Evolutionary conservation across 2,329 filamentous ascomycete species (phyloP).

Genomic region (Fusarium sp.): DNA sequence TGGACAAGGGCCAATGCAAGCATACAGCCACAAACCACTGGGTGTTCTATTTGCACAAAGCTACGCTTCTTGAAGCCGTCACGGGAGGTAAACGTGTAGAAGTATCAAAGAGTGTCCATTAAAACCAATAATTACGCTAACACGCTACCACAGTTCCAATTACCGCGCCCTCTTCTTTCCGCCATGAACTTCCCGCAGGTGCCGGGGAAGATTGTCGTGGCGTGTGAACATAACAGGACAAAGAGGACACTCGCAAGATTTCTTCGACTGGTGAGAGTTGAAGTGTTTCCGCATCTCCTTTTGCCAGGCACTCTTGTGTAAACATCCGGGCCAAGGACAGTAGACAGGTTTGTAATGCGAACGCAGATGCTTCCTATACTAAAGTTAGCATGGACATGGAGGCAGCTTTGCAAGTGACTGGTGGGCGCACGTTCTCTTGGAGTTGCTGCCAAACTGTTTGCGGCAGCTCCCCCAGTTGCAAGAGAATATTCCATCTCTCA

Average conservation of each 20-base stretch:
- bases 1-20: background rate
- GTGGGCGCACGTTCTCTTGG: constrained; percentile 27
- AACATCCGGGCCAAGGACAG: constrained; percentile 25
- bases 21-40: background rate
- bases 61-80: background rate
- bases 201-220: constrained; percentile 17
- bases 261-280: constrained; percentile 14
- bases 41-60: background rate
- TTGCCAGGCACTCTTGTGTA: constrained; percentile 4
- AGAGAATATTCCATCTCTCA: constrained; percentile 22
- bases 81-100: background rate
- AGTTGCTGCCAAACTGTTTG: constrained; percentile 7
- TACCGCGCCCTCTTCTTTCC: constrained; percentile 3
- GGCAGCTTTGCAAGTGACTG: no score
- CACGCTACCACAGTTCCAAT: background rate
- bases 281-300: constrained; percentile 34
- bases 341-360: constrained; percentile 31
- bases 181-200: constrained; percentile 17
- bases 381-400: background rate
- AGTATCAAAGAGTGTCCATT: background rate
- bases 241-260: constrained; percentile 5
- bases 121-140: background rate
- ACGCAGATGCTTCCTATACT: constrained; percentile 36
- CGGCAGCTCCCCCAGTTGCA: constrained; percentile 22
- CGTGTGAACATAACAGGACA: constrained; percentile 18